Conservation (phyloP, 805 yeast species). For the Candida ovalis region DNA sequence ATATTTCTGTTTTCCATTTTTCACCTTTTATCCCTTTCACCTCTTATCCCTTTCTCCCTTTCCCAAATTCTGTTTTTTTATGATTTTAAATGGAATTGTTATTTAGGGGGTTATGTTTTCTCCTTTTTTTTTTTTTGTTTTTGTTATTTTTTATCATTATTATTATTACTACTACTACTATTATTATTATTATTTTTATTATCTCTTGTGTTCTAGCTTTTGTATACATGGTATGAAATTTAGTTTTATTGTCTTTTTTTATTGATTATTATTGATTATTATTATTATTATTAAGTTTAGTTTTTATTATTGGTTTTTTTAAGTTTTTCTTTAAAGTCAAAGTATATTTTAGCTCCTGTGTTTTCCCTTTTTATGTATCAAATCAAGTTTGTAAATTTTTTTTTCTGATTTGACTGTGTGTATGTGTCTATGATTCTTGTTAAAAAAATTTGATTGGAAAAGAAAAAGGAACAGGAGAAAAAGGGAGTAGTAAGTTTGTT, state of each 20-base stretch:
- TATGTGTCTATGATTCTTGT: no score
- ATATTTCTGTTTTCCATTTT: neutral
- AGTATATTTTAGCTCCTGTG: neutral
- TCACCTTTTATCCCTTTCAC: neutral
- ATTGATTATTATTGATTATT: no score
- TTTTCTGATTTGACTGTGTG: no score
- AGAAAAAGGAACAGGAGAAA: no score
- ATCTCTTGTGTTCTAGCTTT: conserved; percentile 1
- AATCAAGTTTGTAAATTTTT: neutral
- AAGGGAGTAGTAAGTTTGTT: no score
- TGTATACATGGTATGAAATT: neutral
- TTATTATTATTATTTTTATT: neutral
- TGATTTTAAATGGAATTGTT: neutral
- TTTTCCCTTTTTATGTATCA: no score
- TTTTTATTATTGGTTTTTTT: neutral
- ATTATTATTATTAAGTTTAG: no score
- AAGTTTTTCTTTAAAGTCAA: neutral
- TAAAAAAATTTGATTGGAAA: no score
- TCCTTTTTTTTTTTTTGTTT: neutral
- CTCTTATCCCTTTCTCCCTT: no score
- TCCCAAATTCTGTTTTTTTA: neutral
- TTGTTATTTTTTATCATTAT: neutral
- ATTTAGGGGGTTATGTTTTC: neutral
- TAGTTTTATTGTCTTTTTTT: neutral
- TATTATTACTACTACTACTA: neutral